These are phyloP conservation scores for Claviceps purpurea DNA, from an alignment of 2,329 filamentous ascomycete genomes.

Conservation along the genomic window DNA sequence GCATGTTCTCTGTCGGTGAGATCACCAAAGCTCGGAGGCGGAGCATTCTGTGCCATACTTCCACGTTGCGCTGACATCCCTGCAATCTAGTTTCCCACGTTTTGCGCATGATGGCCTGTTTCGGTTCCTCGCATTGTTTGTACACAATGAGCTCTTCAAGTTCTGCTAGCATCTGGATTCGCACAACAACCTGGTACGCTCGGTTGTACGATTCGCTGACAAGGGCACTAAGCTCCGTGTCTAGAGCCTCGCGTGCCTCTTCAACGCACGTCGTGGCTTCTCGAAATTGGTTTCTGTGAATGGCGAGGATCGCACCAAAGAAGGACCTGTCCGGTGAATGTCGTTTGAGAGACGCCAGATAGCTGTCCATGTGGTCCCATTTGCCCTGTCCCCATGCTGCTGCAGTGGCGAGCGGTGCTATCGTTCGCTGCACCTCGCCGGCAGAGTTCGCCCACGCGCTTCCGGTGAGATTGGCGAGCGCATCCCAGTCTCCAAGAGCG, in stretches of 20 bases:
- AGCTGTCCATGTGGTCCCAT: slow-evolving; percentile 98
- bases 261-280: slow-evolving; percentile 83
- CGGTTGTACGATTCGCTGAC: slow-evolving; percentile 98
- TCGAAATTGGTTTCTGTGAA: slow-evolving; percentile 91
- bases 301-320: slow-evolving; percentile 88
- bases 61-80: slow-evolving; percentile 91
- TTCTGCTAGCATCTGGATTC: slow-evolving; percentile 97
- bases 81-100: slow-evolving; percentile 95
- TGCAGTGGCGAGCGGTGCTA: slow-evolving; percentile 86
- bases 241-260: slow-evolving; percentile 81
- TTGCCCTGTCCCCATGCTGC: slow-evolving; percentile 94
- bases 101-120: slow-evolving; percentile 77
- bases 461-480: slow-evolving; percentile 74
- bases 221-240: slow-evolving; percentile 87
- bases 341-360: slow-evolving; percentile 87
- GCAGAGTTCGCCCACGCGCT: slow-evolving; percentile 89
- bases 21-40: slow-evolving; percentile 89
- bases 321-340: slow-evolving; percentile 90
- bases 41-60: slow-evolving; percentile 97
- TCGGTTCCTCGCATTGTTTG: slow-evolving; percentile 84
- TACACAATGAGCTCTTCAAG: slow-evolving; percentile 96
- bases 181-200: slow-evolving; percentile 94
- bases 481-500: slow-evolving; percentile 93
- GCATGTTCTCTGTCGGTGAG: slow-evolving; percentile 80
- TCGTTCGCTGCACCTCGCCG: slow-evolving; percentile 74